A percentile compares a stretch with the other conserved stretches of the same genome.
Conservation (phyloP, 106 monocot species). For the Iris macrosiphon region DNA sequence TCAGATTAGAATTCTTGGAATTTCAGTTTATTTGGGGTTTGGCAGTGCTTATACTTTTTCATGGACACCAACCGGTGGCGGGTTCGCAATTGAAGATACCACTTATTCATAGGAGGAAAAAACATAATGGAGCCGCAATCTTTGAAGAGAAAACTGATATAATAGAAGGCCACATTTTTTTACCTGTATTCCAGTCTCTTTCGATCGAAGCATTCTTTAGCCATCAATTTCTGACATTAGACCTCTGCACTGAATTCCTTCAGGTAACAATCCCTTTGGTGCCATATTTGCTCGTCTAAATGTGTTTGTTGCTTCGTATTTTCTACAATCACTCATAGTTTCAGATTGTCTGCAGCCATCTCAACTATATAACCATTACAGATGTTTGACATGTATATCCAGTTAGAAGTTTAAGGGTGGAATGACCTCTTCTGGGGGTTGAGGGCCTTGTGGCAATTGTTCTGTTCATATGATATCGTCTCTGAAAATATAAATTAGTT, state of each 20-base stretch:
- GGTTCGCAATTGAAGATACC: conserved; percentile 10
- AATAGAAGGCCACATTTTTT: conserved; percentile 30
- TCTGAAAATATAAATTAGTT: no score
- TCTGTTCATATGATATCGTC: no score
- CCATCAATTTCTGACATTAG: conserved; percentile 47
- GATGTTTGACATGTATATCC: no score
- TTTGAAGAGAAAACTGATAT: conserved; percentile 16
- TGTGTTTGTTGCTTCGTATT: not conserved
- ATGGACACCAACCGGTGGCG: conserved; percentile 19
- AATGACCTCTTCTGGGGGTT: no score
- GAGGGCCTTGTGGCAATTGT: no score
- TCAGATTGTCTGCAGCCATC: no score
- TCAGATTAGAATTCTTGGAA: conserved; percentile 46
- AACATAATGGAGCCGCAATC: conserved; percentile 7
- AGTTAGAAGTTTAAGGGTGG: no score
- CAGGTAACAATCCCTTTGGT: conserved; percentile 42
- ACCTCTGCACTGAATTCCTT: conserved; percentile 64
- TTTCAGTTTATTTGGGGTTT: conserved; percentile 89
- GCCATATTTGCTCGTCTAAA: not conserved
- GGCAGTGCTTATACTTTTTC: conserved; percentile 70
- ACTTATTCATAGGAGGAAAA: conserved; percentile 10
- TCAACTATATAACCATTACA: no score
- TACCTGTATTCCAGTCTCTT: conserved; percentile 52
- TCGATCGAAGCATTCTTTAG: conserved; percentile 55
- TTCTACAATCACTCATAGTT: no score